Percentiles rank a stretch among this genome's conserved stretches.
phyloP scores from a whole-genome alignment of 495 filamentous ascomycete species.

The Aspergillus leporis region DNA sequence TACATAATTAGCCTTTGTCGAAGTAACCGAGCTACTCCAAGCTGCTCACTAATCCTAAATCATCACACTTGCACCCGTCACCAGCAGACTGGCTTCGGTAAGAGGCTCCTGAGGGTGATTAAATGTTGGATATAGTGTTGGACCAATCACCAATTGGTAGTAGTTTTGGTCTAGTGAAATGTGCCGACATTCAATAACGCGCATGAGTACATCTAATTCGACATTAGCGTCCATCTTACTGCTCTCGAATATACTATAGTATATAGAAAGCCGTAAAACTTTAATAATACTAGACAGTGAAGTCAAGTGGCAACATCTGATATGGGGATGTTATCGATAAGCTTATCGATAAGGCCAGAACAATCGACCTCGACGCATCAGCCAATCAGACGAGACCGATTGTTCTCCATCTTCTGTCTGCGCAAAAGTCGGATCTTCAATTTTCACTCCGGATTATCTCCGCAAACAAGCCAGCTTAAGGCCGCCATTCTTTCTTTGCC shows the following conservation, averaged over 20 bases:
- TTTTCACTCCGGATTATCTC: slow-evolving; percentile 1
- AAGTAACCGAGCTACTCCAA: background rate
- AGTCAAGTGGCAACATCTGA: background rate
- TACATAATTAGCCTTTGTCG: background rate
- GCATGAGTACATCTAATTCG: too few species aligned
- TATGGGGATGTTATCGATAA: background rate
- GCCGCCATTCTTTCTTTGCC: background rate
- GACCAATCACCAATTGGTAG: too few species aligned
- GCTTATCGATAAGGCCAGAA: background rate
- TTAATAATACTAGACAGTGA: background rate
- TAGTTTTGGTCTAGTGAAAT: too few species aligned
- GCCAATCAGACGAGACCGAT: background rate
- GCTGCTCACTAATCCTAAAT: background rate
- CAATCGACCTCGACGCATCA: background rate
- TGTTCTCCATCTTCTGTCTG: background rate
- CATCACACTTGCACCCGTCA: background rate
- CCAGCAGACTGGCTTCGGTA: background rate
- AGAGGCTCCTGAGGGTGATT: background rate
- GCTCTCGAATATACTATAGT: too few species aligned
- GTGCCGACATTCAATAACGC: too few species aligned
- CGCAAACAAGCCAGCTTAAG: background rate
- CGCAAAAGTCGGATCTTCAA: background rate
- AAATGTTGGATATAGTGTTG: too few species aligned
- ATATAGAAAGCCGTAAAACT: too few species aligned
- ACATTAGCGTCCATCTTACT: too few species aligned